phyloP scores from a whole-genome alignment of 2,329 filamentous ascomycete genomes.

The Hymenoscyphus infarciens region DNA sequence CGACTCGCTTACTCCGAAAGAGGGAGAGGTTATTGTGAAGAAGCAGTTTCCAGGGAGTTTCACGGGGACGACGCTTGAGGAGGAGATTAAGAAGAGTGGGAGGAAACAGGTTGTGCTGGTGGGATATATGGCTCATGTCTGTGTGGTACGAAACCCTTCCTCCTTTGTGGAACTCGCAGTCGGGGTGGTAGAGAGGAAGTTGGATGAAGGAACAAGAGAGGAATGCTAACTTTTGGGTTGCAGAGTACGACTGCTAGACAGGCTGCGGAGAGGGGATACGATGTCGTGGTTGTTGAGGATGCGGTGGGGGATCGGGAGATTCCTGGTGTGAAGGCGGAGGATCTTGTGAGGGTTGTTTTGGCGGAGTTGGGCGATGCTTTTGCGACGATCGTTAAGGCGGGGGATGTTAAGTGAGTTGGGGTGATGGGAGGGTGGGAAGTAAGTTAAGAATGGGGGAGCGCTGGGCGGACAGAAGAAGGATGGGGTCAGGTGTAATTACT shows the following conservation, averaged over 20 bases:
- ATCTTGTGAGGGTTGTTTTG: slow-evolving; percentile 49
- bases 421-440: not conserved
- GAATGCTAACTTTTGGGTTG: too few relatives aligned
- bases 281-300: slow-evolving; percentile 59
- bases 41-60: slow-evolving; percentile 61
- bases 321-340: slow-evolving; percentile 54
- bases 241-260: slow-evolving; percentile 62
- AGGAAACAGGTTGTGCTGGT: slow-evolving; percentile 57
- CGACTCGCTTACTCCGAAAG: slow-evolving; percentile 50
- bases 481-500: too few relatives aligned
- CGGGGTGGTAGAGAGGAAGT: too few relatives aligned
- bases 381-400: slow-evolving; percentile 49
- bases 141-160: too few relatives aligned
- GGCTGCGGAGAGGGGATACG: slow-evolving; percentile 57
- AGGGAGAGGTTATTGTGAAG: slow-evolving; percentile 52
- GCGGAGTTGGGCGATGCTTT: slow-evolving; percentile 61
- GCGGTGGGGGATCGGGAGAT: slow-evolving; percentile 63
- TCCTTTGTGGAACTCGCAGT: too few relatives aligned
- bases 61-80: slow-evolving; percentile 55
- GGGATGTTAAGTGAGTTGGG: slow-evolving; percentile 30
- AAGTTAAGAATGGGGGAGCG: too few relatives aligned
- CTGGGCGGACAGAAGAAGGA: too few relatives aligned
- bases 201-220: too few relatives aligned
- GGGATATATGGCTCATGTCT: slow-evolving; percentile 65
- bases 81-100: slow-evolving; percentile 47